Evolutionary conservation across 768 basidiomycete genomes (phyloP), one percentile per base, ranked within the genome.

Genomic region (Krasilnikovozyma curviuscula): DNA sequence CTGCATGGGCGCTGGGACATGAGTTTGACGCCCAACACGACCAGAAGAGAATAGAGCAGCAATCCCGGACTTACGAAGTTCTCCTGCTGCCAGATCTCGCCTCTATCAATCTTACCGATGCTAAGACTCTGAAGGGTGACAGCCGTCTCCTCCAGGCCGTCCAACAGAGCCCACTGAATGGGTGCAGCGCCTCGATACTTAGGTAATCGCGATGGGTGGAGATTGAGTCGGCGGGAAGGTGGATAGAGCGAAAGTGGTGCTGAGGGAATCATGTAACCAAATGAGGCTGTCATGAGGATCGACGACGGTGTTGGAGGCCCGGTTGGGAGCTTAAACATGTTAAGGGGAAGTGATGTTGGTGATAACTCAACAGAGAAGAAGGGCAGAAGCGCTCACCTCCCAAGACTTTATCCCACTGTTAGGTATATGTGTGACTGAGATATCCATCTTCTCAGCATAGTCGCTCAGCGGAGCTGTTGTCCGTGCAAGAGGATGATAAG

Each of bases 181-280:
- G 88, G 88, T 3, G 85, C 83, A 8, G 88, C 76, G 0, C 88
- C 88, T n/a, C 88, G 76, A 61, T 83, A 88, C 24, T 71, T 68
- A 0, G 88, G 88, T 29, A 95, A 71, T 0, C 85, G 66, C 30
- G 86, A 89, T 0, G 86, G 85, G 57, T 95, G 88, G 6, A 95
- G 75, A 58, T 95, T 93, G 31, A 95, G 67, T 21, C 79, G 68
- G 39, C 74, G 72, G 0, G 63, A 57, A 0, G 68, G 67, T 0
- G 66, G 70, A 57, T 91, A 91, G 33, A 71, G 67, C 13, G 67
- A 59, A 14, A 93, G 73, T 44, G 81, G 67, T 2, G 68, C 57
- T 5, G 67, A 60, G 0, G 83, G 73, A 12, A 95, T 71, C 55
- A 89, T 85, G 39, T 81, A 79, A 0, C 88, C 88, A 54, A 91